phyloP scores from a whole-genome alignment of 106 monocot species.

The Dioscorea zingiberensis region DNA sequence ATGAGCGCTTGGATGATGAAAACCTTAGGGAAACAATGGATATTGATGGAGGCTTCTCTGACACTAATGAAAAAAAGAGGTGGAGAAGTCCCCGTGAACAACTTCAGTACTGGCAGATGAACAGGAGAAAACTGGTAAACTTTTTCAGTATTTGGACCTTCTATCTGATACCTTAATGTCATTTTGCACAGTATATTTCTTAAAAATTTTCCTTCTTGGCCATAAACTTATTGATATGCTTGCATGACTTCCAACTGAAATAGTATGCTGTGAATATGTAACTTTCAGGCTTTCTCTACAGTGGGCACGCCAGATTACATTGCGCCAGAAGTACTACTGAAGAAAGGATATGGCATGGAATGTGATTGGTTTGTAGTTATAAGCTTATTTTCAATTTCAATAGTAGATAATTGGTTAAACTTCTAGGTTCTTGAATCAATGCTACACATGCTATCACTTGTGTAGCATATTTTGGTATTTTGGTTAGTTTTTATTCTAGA shows the following conservation, averaged over 20 bases:
- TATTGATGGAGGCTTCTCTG: slow-evolving; percentile 68
- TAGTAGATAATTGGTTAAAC: too few relatives aligned
- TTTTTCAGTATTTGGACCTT: too few relatives aligned
- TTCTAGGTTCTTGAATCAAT: too few relatives aligned
- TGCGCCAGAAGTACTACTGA: slow-evolving; percentile 96
- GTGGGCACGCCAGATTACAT: slow-evolving; percentile 99
- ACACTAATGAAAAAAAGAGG: slow-evolving; percentile 45
- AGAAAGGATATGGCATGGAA: slow-evolving; percentile 99
- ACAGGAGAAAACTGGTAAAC: slow-evolving; percentile 81
- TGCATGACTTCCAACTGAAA: too few relatives aligned
- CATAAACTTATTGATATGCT: too few relatives aligned
- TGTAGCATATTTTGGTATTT: too few relatives aligned
- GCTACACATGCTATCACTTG: too few relatives aligned
- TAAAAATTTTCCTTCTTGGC: too few relatives aligned
- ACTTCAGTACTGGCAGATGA: slow-evolving; percentile 96
- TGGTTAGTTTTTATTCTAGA: too few relatives aligned
- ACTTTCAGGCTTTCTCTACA: slow-evolving; percentile 85
- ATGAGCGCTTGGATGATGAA: slow-evolving; percentile 80
- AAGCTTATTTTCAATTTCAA: too few relatives aligned
- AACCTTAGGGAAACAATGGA: slow-evolving; percentile 91
- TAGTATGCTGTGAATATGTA: not conserved
- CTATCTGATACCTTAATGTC: too few relatives aligned
- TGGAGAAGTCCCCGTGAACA: slow-evolving; percentile 89
- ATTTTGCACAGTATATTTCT: too few relatives aligned
- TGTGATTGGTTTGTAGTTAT: slow-evolving; percentile 81